These are phyloP conservation scores for Penicillium hordei DNA, from an alignment of 2,329 filamentous ascomycete species.

Conservation along the genomic window DNA sequence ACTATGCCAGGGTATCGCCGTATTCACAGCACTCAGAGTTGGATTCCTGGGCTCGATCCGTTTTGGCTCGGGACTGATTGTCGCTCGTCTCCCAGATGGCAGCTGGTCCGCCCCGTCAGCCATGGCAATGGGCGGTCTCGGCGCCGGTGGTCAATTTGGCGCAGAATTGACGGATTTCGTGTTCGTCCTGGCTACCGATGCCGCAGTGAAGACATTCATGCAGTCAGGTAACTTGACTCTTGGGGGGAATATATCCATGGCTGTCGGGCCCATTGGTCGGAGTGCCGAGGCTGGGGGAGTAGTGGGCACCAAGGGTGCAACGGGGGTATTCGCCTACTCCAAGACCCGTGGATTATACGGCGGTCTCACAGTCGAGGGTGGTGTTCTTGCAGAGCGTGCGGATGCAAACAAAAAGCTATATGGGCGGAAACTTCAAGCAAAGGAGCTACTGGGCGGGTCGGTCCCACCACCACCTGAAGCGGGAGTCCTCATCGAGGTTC, in stretches of 20 bases:
- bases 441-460: conserved; percentile 74
- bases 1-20: conserved; percentile 43
- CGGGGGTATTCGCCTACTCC: conserved; percentile 92
- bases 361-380: conserved; percentile 88
- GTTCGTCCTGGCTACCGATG: conserved; percentile 90
- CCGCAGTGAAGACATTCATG: conserved; percentile 87
- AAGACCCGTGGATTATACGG: conserved; percentile 97
- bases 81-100: conserved; percentile 48
- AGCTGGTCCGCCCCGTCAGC: conserved; percentile 52
- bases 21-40: conserved; percentile 50
- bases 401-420: conserved; percentile 98
- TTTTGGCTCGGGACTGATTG: conserved; percentile 50
- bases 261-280: conserved; percentile 88
- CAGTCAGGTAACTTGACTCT: conserved; percentile 87
- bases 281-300: conserved; percentile 97
- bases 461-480: conserved; percentile 77
- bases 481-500: conserved; percentile 74
- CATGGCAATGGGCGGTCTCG: conserved; percentile 49
- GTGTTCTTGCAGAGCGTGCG: conserved; percentile 84
- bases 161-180: conserved; percentile 67
- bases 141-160: conserved; percentile 51
- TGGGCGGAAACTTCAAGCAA: conserved; percentile 73
- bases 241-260: conserved; percentile 92
- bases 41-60: conserved; percentile 51
- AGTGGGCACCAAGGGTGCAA: conserved; percentile 80